Conservation (phyloP, 2,329 filamentous ascomycete species). For the Diaporthe velutina region DNA sequence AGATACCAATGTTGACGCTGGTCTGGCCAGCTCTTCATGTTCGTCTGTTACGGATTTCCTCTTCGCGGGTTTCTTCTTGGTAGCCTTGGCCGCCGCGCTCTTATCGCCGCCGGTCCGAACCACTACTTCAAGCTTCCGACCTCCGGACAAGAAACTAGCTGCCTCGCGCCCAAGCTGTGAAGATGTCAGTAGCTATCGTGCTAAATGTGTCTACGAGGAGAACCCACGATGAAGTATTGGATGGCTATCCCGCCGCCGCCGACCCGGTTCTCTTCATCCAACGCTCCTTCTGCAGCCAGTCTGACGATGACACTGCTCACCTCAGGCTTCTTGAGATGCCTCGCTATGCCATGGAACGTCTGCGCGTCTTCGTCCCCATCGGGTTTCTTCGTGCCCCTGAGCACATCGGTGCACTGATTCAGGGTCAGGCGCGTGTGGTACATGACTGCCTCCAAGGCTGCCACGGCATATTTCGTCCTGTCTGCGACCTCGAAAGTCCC, state of each 20-base stretch:
- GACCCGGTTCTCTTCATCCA: conserved; percentile 77
- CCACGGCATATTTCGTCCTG: conserved; percentile 80
- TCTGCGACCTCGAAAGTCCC: conserved; percentile 80
- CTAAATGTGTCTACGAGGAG: conserved; percentile 38
- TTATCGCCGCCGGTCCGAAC: conserved; percentile 53
- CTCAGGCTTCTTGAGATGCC: conserved; percentile 78
- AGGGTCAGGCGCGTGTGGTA: conserved; percentile 75
- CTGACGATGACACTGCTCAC: conserved; percentile 87
- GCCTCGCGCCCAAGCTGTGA: conserved; percentile 33
- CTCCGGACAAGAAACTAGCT: conserved; percentile 56
- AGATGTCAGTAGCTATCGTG: neutral
- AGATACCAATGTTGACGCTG: conserved; percentile 63
- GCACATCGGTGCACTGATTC: conserved; percentile 85
- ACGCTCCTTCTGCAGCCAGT: conserved; percentile 78
- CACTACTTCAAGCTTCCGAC: conserved; percentile 58
- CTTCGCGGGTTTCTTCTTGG: conserved; percentile 51
- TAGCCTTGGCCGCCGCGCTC: conserved; percentile 46
- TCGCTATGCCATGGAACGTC: conserved; percentile 75
- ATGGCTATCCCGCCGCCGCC: conserved; percentile 71
- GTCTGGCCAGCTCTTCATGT: conserved; percentile 43
- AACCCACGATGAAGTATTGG: conserved; percentile 77
- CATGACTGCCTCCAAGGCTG: conserved; percentile 77
- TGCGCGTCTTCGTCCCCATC: conserved; percentile 65
- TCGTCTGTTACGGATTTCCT: conserved; percentile 43
- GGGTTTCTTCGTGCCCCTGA: conserved; percentile 77